These are phyloP conservation scores for slime mould (Dictyostelium discoideum) DNA, from an alignment of 78 protist species.

Conservation along the genomic window DNA sequence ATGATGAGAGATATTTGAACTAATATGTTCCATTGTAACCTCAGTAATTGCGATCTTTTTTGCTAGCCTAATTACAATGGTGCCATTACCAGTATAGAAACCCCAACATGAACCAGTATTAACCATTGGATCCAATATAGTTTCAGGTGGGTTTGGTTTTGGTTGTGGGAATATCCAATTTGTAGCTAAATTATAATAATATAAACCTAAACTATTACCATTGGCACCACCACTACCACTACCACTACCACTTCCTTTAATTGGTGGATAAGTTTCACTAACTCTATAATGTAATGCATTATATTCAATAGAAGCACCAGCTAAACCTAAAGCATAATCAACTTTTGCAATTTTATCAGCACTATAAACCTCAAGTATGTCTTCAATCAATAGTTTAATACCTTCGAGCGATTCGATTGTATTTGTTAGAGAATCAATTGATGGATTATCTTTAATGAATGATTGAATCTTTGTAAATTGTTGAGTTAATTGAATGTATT, in stretches of 20 bases:
- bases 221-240: not conserved
- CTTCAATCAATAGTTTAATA: not conserved
- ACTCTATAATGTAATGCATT: not conserved
- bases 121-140: constrained; percentile 46
- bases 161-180: constrained; percentile 28
- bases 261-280: constrained; percentile 29
- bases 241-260: too few relatives aligned
- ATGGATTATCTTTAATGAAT: not conserved
- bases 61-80: constrained; percentile 12
- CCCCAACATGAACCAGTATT: constrained; percentile 67
- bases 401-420: not conserved
- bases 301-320: constrained; percentile 48
- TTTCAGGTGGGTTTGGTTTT: constrained; percentile 55
- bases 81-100: constrained; percentile 35
- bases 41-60: not conserved
- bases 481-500: not conserved
- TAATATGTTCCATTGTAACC: constrained; percentile 43
- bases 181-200: not conserved
- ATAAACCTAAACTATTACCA: not conserved
- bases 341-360: constrained; percentile 34
- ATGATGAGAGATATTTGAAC: constrained; percentile 32
- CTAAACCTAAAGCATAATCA: constrained; percentile 29
- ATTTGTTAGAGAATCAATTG: not conserved
- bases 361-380: constrained; percentile 25
- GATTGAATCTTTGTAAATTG: constrained; percentile 13